Percentiles rank a stretch among this genome's conserved stretches.
phyloP scores from a whole-genome alignment of 2,329 filamentous ascomycete genomes.

The Tolypocladium ovalisporum region DNA sequence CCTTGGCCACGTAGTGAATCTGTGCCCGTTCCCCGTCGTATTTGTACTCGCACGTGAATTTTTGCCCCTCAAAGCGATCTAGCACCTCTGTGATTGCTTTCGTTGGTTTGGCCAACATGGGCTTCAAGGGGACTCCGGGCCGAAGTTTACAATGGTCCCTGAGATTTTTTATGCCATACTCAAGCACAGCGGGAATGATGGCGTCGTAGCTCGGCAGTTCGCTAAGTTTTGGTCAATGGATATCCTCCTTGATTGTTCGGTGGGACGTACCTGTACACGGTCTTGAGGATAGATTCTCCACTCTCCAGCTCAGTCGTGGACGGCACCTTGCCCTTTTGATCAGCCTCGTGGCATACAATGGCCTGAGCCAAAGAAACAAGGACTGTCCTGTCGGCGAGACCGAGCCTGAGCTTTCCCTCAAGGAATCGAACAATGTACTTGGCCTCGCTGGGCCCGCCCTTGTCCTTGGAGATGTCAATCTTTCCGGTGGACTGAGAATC shows the following conservation, averaged over 20 bases:
- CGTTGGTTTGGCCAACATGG: slow-evolving; percentile 96
- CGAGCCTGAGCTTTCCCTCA: slow-evolving; percentile 86
- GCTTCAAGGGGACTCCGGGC: slow-evolving; percentile 89
- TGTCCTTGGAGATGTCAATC: slow-evolving; percentile 83
- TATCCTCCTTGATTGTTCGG: no score
- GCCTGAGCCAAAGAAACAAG: slow-evolving; percentile 85
- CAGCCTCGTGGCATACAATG: slow-evolving; percentile 71
- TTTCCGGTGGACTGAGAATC: slow-evolving; percentile 65
- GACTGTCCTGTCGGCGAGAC: slow-evolving; percentile 84
- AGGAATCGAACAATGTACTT: slow-evolving; percentile 90
- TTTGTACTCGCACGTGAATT: slow-evolving; percentile 98
- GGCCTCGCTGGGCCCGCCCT: slow-evolving; percentile 86
- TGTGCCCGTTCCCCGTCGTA: slow-evolving; percentile 98
- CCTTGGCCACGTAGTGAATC: slow-evolving; percentile 89
- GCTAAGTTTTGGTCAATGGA: slow-evolving; percentile 31
- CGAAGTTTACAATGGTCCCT: slow-evolving; percentile 80
- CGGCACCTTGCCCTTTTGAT: slow-evolving; percentile 57
- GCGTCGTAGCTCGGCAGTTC: slow-evolving; percentile 92
- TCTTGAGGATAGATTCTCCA: slow-evolving; percentile 78
- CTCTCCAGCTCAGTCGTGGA: slow-evolving; percentile 68
- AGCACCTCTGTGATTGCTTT: slow-evolving; percentile 97
- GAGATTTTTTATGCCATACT: slow-evolving; percentile 76
- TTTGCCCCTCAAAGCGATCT: slow-evolving; percentile 89
- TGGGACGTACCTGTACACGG: slow-evolving; percentile 63
- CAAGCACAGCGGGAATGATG: slow-evolving; percentile 80